Evolutionary conservation across 331 rosid genomes (phyloP), one percentile per base, ranked within the genome.

Genomic region (Pyrus hybrid): DNA sequence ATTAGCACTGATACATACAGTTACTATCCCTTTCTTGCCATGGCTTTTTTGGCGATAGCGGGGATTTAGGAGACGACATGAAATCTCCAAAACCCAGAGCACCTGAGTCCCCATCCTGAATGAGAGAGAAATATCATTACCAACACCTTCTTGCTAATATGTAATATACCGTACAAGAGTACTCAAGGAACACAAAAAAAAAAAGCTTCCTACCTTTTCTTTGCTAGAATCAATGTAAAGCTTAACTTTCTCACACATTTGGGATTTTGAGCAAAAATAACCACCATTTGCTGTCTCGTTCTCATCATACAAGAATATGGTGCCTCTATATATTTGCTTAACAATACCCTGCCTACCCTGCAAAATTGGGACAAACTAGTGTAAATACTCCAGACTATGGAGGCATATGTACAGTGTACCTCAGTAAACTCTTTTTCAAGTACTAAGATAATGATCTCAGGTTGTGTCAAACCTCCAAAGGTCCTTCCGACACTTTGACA

Each of bases 301-400:
- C 77, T 85, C 91, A 83, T 92, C 90, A 76, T 82, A 85, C 54
- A 92, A 49, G 80, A 95, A 95, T 66, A 92, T 70, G 32, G 76
- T 84, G 70, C 97, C 92, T 54, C 95, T 80, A 79, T 90, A 95
- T 58, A 95, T 90, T 73, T 88, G 85, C 84, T 79, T 95, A 70
- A 92, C 93, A 74, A 89, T 82, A 30, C 98, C 99, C 80, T 95
- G 97, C 85, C 82, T 90, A 65, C 77, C 99, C 99, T 95, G 86
- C 73, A 85, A 84, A 80, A 75, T 73, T 17, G 21, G 58, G 74
- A 83, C 30, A n/a, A 61, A 77, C 73, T 10, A 65, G 57, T 33
- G 68, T 54, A 71, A 62, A 78, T 71, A 22, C 30, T 65, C 83
- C 68, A 65, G 68, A 5, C 63, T 68, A 22, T 10, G 25, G 49